Evolutionary conservation across 2,329 filamentous ascomycete species (phyloP).

Genomic region (Fusarium cyanostomum): DNA sequence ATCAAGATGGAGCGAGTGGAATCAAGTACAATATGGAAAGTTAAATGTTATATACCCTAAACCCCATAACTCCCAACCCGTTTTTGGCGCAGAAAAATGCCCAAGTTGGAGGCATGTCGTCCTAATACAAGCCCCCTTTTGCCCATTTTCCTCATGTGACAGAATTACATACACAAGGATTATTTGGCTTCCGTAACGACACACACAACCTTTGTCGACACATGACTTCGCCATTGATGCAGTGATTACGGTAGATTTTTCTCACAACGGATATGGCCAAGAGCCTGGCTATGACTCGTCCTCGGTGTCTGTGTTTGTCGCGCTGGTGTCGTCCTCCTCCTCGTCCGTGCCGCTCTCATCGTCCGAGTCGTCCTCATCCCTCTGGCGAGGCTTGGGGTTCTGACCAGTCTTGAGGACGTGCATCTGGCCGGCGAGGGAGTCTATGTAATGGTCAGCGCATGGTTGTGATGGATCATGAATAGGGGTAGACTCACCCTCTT

Average conservation of each 20-base stretch:
- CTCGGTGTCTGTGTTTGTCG: conserved; percentile 75
- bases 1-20: not conserved
- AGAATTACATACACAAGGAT: conserved; percentile 29
- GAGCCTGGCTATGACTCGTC: conserved; percentile 59
- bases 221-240: conserved; percentile 6
- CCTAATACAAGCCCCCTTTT: conserved; percentile 7
- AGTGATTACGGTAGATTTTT: conserved; percentile 21
- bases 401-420: conserved; percentile 80
- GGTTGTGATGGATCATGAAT: not conserved
- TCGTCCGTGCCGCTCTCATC: conserved; percentile 85
- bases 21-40: conserved; percentile 20
- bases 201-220: conserved; percentile 19
- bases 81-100: conserved; percentile 31
- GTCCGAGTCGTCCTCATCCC: conserved; percentile 68
- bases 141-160: conserved; percentile 3
- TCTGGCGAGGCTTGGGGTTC: conserved; percentile 67
- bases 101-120: conserved; percentile 19
- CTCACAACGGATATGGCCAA: conserved; percentile 8
- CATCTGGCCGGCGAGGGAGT: conserved; percentile 92
- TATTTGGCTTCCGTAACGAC: not conserved
- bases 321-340: conserved; percentile 72
- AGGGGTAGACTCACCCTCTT: conserved; percentile 77
- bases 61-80: conserved; percentile 32
- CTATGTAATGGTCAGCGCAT: conserved; percentile 56
- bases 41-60: conserved; percentile 20